phyloP scores from a whole-genome alignment of 169 alveolate genomes.

The Pseudocohnilembus persalinus region DNA sequence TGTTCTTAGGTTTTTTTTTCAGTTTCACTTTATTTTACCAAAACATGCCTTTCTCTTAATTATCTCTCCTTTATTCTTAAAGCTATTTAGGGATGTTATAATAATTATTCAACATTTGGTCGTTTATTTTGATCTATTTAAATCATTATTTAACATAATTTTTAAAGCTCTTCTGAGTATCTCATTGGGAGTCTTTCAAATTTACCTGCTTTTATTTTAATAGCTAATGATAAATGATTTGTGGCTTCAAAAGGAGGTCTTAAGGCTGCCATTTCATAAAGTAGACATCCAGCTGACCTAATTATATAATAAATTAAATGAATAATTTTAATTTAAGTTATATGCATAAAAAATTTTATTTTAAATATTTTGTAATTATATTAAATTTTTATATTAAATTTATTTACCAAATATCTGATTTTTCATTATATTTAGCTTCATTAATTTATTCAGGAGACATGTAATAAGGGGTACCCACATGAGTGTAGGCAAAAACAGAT shows the following conservation, averaged over 20 bases:
- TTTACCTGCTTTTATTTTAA: constrained; percentile 70
- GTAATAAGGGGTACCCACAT: constrained; percentile 96
- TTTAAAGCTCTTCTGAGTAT: constrained; percentile 69
- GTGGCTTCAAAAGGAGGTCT: constrained; percentile 94
- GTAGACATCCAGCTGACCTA: constrained; percentile 89
- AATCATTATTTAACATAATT: constrained; percentile 62
- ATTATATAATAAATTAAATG: constrained; percentile 26
- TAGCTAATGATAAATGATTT: constrained; percentile 75
- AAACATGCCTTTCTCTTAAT: constrained; percentile 36
- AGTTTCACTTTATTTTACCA: constrained; percentile 40
- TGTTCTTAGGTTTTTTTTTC: constrained; percentile 35
- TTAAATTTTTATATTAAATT: constrained; percentile 1
- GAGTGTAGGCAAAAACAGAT: constrained; percentile 92
- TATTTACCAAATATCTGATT: constrained; percentile 88
- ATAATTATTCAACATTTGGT: constrained; percentile 77
- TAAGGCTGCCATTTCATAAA: constrained; percentile 92
- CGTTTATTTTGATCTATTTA: constrained; percentile 66
- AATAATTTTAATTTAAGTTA: no score
- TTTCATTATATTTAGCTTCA: constrained; percentile 92
- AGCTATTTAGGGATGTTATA: constrained; percentile 41
- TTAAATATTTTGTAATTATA: constrained; percentile 44
- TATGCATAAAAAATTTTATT: no score
- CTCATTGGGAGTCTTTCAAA: constrained; percentile 68
- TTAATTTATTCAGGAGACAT: constrained; percentile 97
- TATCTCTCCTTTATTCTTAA: constrained; percentile 54